Evolutionary conservation across 1,284 basidiomycete genomes (phyloP), one percentile per base, ranked within the genome.

Genomic region (Neonothopanus nambi): DNA sequence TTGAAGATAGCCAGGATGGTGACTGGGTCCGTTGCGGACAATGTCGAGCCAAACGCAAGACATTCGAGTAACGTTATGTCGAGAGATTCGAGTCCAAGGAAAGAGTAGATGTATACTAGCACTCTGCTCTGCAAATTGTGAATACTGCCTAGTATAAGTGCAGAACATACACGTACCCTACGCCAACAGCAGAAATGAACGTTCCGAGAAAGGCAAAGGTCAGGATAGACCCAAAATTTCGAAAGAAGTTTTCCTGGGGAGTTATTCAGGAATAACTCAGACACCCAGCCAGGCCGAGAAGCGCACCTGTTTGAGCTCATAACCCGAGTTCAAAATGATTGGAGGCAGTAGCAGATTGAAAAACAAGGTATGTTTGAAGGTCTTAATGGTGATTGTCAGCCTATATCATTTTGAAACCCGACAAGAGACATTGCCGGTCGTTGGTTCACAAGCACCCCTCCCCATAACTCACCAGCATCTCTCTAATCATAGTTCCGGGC

Each of bases 1-100:
- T 98, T 95, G 79, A 99, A 99, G 59, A 99, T 99, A 44, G 96
- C 93, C 23, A 99, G 80, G 67, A 99, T 98, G 1, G 97, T 99
- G 30, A 99, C 95, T 0, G 96, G 97, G 67, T 99, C 96, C 26
- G 97, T 99, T 0, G 97, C 96, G 28, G 93, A 96, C 12, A 99
- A 78, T 1, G 96, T 98, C 6, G 95, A 97, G 28, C 96, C 96
- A 67, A 98, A 98, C 43, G 91, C 93, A 38, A 99, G 82, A 67
- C 96, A 98, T 71, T 99, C 97, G 51, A 95, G 80, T 41, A 93
- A 75, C 0, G 85, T 85, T 51, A 97, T 74, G 51, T 89, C 80
- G 52, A 96, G 78, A 0, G 87, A 87, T 68, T 97, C 94, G 24
- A 97, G 79, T 3, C 94, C 94, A 39, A 98, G 80, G 69, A 93